Evolutionary conservation across 129 eudicot genomes (phyloP), one percentile per base, ranked within the genome.

Genomic region (Pulicaria dysenterica): DNA sequence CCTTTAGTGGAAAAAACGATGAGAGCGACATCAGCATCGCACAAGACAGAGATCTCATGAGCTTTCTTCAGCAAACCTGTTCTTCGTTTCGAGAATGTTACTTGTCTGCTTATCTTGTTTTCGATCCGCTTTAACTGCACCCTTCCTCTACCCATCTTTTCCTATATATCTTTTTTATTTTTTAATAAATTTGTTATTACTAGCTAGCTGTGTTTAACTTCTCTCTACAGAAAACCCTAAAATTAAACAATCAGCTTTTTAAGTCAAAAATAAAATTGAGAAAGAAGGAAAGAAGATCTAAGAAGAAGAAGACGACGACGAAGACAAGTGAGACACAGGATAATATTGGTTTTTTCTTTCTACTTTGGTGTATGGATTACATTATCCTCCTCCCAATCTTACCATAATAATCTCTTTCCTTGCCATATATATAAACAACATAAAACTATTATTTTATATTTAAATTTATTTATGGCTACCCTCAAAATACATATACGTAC

Each of bases 71-170:
- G 69, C 67, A 91, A 79, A 56, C 97, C 97, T 43, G 83, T 79
- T 76, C 90, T 84, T 77, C 96, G 84, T 87, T 89, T 89, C 7
- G 96, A 90, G 77, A 90, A 90, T 17, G 96, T 90, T 74, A 90
- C 96, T 24, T 90, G 96, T 71, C 96, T 80, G 80, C 86, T 90
- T 9, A 87, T 90, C 87, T 87, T 90, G 86, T 91, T 91, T 77
- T 91, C 97, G 69, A 91, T 91, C 75, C 91, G 79, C 79, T 83
- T 91, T 87, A 91, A 60, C 85, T 91, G 85, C 58, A 91, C 97
- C 63, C 88, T 88, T 13, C 97, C 97, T 73, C 97, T 85, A 55
- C 97, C 97, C 97, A 91, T 87, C 51, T 67, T 31, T 40, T 39
- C 10, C 36, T 63, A 19, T 7, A 24, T 24, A n/a, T 24, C 2